Percentiles rank a stretch among this genome's conserved stretches.
Evolutionary conservation across 2,329 filamentous ascomycete species (phyloP).

Genomic region (Leptosphaerulina australis): DNA sequence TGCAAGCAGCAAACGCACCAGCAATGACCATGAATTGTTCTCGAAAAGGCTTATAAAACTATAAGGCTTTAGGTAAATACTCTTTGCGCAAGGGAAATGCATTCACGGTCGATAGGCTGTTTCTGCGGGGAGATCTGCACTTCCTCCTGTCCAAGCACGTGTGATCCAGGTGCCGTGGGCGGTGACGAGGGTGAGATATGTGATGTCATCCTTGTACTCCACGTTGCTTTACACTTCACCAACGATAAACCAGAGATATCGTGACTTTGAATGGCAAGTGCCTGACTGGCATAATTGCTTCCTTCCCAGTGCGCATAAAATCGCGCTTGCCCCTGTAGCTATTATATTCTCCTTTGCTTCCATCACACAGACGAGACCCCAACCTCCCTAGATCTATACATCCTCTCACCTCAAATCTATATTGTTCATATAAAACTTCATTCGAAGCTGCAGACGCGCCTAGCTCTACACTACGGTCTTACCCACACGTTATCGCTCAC

Average conservation of each 20-base stretch:
- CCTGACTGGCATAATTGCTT: slow-evolving; percentile 14
- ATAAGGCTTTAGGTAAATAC: neutral
- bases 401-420: slow-evolving; percentile 16
- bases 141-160: neutral
- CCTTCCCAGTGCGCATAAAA: slow-evolving; percentile 2
- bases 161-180: slow-evolving; percentile 1
- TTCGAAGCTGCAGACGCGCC: slow-evolving; percentile 11
- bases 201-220: slow-evolving; percentile 13
- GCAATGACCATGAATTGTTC: neutral
- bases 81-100: neutral
- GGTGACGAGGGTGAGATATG: slow-evolving; percentile 2
- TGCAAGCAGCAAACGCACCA: neutral
- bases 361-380: neutral
- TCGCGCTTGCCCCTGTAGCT: slow-evolving; percentile 9
- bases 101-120: neutral
- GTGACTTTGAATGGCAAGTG: slow-evolving; percentile 14
- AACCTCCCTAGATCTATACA: slow-evolving; percentile 5
- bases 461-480: slow-evolving; percentile 17
- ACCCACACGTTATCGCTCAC: slow-evolving; percentile 33
- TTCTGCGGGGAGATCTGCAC: slow-evolving; percentile 2
- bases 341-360: slow-evolving; percentile 1
- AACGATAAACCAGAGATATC: slow-evolving; percentile 11
- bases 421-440: slow-evolving; percentile 17
- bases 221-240: slow-evolving; percentile 2
- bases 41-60: neutral